Evolutionary conservation across 139 green algal species (phyloP).

Genomic region (Chlorella sp.): DNA sequence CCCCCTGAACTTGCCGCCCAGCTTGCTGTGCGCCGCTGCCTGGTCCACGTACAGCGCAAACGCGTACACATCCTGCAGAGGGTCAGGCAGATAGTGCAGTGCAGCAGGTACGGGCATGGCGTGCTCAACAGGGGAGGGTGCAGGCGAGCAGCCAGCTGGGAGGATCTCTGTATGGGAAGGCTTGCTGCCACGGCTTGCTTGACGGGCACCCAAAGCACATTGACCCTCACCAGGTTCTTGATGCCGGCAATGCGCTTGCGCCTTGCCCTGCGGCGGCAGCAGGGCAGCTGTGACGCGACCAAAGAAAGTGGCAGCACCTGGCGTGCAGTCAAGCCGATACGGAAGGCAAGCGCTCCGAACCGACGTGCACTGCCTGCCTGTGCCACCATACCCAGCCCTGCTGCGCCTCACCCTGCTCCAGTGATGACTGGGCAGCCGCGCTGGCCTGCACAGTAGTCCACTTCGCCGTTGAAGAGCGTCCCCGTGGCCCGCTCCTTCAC

Average conservation of each 20-base stretch:
- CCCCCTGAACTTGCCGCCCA: slow-evolving; percentile 50
- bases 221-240: slow-evolving; percentile 48
- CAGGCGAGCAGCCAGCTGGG: too few relatives aligned
- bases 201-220: too few relatives aligned
- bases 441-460: slow-evolving; percentile 15
- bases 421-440: slow-evolving; percentile 1
- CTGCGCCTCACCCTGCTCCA: slow-evolving; percentile 15
- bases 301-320: too few relatives aligned
- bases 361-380: too few relatives aligned
- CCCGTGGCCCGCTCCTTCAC: slow-evolving; percentile 8
- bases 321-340: not conserved
- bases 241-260: slow-evolving; percentile 48
- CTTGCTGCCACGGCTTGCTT: too few relatives aligned
- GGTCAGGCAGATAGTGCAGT: too few relatives aligned
- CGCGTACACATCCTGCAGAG: slow-evolving; percentile 64
- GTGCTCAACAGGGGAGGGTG: too few relatives aligned
- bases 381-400: not conserved
- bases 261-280: not conserved
- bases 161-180: too few relatives aligned
- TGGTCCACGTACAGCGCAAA: slow-evolving; percentile 77
- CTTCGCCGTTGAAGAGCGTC: not conserved
- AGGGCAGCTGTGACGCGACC: not conserved
- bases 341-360: too few relatives aligned
- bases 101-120: too few relatives aligned
- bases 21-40: slow-evolving; percentile 50